A percentile compares a stretch with the other conserved stretches of the same genome.
phyloP scores from a whole-genome alignment of 495 filamentous ascomycete genomes.

The Filosporella fistucella region DNA sequence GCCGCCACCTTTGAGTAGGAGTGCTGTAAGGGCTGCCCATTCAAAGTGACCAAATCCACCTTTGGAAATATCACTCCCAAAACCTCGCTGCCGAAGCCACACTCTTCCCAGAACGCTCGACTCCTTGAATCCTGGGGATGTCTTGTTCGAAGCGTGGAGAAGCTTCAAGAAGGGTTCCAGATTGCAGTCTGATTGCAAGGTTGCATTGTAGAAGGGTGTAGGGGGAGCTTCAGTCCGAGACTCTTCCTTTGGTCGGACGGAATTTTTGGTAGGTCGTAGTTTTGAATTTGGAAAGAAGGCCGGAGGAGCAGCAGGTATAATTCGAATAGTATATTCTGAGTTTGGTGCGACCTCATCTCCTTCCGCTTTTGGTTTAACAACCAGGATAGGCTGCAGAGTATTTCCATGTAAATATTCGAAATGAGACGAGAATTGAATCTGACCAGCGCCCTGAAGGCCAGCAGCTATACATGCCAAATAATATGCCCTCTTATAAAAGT shows the following conservation, averaged over 20 bases:
- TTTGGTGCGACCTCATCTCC: constrained; percentile 4
- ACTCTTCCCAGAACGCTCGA: constrained; percentile 79
- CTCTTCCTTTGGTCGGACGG: constrained; percentile 50
- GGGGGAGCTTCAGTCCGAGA: constrained; percentile 40
- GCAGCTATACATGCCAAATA: constrained; percentile 79
- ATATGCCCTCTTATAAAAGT: constrained; percentile 92
- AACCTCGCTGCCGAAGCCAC: constrained; percentile 87
- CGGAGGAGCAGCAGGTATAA: constrained; percentile 68
- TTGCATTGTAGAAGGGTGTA: constrained; percentile 87
- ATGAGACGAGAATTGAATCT: constrained; percentile 46
- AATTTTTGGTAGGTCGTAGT: constrained; percentile 63
- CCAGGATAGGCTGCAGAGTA: constrained; percentile 66
- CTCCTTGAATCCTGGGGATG: constrained; percentile 69
- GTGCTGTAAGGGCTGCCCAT: constrained; percentile 73
- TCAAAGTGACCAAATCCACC: constrained; percentile 95
- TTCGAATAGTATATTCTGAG: constrained; percentile 57
- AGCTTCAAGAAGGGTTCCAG: constrained; percentile 69
- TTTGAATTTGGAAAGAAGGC: constrained; percentile 62
- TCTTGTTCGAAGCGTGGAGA: constrained; percentile 57
- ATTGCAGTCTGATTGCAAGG: constrained; percentile 71
- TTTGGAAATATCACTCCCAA: constrained; percentile 55
- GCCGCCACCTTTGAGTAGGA: constrained; percentile 73
- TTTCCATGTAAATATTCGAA: constrained; percentile 76
- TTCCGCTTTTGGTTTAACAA: constrained; percentile 35
- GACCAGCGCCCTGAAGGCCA: constrained; percentile 53